Conservation (phyloP, 2,329 filamentous ascomycete species). For the Talaromyces sp. region DNA sequence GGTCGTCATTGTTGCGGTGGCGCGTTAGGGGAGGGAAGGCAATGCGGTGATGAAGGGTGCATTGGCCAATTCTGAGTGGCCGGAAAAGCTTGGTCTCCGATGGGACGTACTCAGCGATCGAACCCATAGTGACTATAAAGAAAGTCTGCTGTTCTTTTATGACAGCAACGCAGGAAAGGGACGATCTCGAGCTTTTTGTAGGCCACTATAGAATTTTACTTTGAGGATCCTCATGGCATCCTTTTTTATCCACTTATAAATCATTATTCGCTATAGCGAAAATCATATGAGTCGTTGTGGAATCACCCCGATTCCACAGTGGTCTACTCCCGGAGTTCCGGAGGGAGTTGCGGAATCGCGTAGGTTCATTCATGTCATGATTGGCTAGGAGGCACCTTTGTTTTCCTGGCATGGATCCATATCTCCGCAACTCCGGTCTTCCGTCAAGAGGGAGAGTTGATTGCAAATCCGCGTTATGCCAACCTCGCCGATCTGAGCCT, state of each 20-base stretch:
- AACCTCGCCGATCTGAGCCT: too few species aligned
- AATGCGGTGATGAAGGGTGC: slow-evolving; percentile 1
- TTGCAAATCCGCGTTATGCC: too few species aligned
- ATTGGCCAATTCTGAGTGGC: slow-evolving; percentile 2
- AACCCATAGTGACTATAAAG: slow-evolving; percentile 1
- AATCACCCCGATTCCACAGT: too few species aligned
- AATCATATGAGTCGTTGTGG: too few species aligned
- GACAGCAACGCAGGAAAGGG: too few species aligned
- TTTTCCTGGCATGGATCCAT: too few species aligned
- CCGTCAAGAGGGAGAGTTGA: too few species aligned
- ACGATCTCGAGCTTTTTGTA: too few species aligned
- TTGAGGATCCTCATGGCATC: not conserved
- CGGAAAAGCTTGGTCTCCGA: slow-evolving; percentile 3
- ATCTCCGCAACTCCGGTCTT: slow-evolving; percentile 3
- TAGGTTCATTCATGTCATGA: not conserved
- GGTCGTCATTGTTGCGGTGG: slow-evolving; percentile 2
- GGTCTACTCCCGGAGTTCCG: slow-evolving; percentile 2
- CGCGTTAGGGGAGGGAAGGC: slow-evolving; percentile 2
- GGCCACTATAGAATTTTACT: too few species aligned
- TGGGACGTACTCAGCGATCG: slow-evolving; percentile 2
- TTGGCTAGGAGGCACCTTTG: not conserved
- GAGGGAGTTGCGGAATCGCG: slow-evolving; percentile 6
- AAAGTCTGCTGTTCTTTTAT: not conserved
- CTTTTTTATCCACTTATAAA: too few species aligned
- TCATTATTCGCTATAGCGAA: too few species aligned